phyloP scores from a whole-genome alignment of 345 rosid genomes.

The Syzygium grande region DNA sequence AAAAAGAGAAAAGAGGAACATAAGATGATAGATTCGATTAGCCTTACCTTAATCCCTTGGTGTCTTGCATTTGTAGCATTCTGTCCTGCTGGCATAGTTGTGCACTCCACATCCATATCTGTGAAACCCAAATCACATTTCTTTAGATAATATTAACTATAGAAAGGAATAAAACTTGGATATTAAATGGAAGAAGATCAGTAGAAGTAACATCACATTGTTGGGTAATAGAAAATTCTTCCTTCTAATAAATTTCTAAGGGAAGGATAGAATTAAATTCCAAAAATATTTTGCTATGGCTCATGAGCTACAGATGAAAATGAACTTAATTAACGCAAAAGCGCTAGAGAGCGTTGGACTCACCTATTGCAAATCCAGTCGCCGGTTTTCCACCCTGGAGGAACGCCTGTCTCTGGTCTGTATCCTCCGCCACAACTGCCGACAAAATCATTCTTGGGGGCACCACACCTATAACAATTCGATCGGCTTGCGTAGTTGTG shows the following conservation, averaged over 20 bases:
- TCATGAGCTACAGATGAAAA: not conserved
- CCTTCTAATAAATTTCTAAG: not conserved
- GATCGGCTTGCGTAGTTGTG: constrained; percentile 89
- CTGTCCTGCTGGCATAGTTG: constrained; percentile 86
- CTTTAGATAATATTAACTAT: not conserved
- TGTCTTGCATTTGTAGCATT: constrained; percentile 81
- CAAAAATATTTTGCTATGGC: not conserved
- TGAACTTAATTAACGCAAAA: not conserved
- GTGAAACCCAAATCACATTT: not conserved
- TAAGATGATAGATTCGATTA: not conserved
- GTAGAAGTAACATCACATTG: not conserved
- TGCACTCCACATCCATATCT: constrained; percentile 60
- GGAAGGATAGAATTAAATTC: not conserved
- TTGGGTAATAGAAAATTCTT: not conserved
- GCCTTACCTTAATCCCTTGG: constrained; percentile 54
- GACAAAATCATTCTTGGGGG: constrained; percentile 32
- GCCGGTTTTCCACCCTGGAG: constrained; percentile 91
- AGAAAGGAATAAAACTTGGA: not conserved
- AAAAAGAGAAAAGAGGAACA: not conserved
- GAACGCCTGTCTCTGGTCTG: constrained; percentile 29
- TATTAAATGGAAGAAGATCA: not conserved
- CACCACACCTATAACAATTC: constrained; percentile 67
- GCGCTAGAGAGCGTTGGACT: not conserved
- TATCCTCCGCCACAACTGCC: constrained; percentile 1
- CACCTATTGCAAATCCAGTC: constrained; percentile 90